These are phyloP conservation scores for Agaricales sp. DNA, from an alignment of 1,284 basidiomycete species.

Conservation along the genomic window DNA sequence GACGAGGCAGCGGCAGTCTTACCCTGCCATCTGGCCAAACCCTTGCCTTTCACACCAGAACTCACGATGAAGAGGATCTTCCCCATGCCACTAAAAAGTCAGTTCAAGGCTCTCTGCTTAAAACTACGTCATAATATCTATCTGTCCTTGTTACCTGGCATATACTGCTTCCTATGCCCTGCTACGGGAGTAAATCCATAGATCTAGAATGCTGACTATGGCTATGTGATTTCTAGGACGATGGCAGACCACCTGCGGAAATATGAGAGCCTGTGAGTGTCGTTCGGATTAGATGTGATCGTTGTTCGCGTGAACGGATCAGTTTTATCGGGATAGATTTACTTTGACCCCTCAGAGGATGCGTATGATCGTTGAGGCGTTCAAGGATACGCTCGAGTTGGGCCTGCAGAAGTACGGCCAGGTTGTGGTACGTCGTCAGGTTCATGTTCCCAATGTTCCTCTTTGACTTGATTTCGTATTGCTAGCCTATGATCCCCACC, in stretches of 20 bases:
- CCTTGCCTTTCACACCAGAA: slow-evolving; percentile 69
- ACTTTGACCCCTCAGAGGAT: slow-evolving; percentile 87
- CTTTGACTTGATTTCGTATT: slow-evolving; percentile 7
- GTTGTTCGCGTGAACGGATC: not conserved
- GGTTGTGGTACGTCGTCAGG: slow-evolving; percentile 54
- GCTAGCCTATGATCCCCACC: slow-evolving; percentile 91
- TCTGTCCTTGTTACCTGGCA: slow-evolving; percentile 12
- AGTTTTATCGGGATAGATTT: slow-evolving; percentile 38
- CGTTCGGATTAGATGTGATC: not conserved
- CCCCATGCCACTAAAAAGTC: slow-evolving; percentile 85
- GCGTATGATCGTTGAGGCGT: slow-evolving; percentile 95
- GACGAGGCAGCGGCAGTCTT: slow-evolving; percentile 67
- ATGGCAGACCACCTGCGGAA: slow-evolving; percentile 87
- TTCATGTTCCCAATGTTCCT: slow-evolving; percentile 6
- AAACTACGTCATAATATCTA: slow-evolving; percentile 8
- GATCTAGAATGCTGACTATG: not conserved
- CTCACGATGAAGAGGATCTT: slow-evolving; percentile 70
- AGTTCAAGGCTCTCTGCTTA: slow-evolving; percentile 12
- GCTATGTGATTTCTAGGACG: slow-evolving; percentile 38
- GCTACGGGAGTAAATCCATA: slow-evolving; percentile 13
- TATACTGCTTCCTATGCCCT: too few species aligned
- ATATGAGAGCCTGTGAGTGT: slow-evolving; percentile 68
- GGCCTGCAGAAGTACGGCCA: slow-evolving; percentile 81
- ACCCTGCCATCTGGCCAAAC: slow-evolving; percentile 65
- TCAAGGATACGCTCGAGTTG: slow-evolving; percentile 84